Conservation (phyloP, 495 filamentous ascomycete species). For the Amphirosellinia nigrospora region DNA sequence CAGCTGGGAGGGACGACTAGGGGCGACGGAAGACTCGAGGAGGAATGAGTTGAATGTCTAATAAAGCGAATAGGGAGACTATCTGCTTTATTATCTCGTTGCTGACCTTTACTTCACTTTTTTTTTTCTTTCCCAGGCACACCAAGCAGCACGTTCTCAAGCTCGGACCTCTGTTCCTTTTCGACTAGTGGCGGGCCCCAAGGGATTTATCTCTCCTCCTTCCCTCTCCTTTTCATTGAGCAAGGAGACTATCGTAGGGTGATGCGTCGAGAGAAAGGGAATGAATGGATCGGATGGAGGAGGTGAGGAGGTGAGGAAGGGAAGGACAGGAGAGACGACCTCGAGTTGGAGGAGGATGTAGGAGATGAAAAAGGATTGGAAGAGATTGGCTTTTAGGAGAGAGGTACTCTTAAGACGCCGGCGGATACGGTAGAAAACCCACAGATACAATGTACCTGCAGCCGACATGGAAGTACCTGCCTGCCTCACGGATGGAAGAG, state of each 20-base stretch:
- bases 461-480: constrained; percentile 13
- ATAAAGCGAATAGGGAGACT: constrained; percentile 34
- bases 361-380: constrained; percentile 62
- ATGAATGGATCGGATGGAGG: constrained; percentile 64
- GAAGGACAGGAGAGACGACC: constrained; percentile 61
- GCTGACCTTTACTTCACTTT: constrained; percentile 35
- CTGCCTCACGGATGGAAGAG: background rate
- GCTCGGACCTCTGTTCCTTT: constrained; percentile 36
- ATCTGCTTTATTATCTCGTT: constrained; percentile 29
- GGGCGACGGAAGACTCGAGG: constrained; percentile 36
- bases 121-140: constrained; percentile 28
- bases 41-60: constrained; percentile 26
- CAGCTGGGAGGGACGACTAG: constrained; percentile 34
- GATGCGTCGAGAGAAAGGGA: constrained; percentile 40
- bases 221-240: constrained; percentile 51
- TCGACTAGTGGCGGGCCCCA: constrained; percentile 38
- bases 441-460: constrained; percentile 31
- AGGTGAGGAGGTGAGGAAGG: constrained; percentile 51
- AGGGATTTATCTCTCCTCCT: constrained; percentile 44
- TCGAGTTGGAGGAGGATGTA: constrained; percentile 63
- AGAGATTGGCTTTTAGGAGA: constrained; percentile 51
- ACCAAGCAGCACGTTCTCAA: constrained; percentile 37
- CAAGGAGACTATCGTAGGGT: constrained; percentile 48
- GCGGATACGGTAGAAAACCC: constrained; percentile 29
- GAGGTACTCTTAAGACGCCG: constrained; percentile 58